Evolutionary conservation across 2,329 filamentous ascomycete genomes (phyloP).

Genomic region (Sporothrix inflata): DNA sequence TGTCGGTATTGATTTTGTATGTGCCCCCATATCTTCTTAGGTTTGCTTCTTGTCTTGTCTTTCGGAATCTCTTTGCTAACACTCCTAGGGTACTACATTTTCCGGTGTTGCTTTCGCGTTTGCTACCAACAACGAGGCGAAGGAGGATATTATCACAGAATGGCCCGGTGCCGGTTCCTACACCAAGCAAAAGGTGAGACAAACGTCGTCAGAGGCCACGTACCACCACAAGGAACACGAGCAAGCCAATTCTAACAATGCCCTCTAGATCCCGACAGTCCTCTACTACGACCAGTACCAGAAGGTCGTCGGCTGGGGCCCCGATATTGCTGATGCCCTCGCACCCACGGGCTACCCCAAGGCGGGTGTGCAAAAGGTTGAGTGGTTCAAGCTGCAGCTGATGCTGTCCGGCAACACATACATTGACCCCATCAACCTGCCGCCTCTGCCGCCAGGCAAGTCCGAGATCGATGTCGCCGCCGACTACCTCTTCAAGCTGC

Average conservation of each 20-base stretch:
- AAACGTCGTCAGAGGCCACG: background rate
- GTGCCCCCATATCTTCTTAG: conserved; percentile 37
- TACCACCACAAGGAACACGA: background rate
- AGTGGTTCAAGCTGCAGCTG: conserved; percentile 99
- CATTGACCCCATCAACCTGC: conserved; percentile 98
- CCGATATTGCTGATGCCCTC: conserved; percentile 94
- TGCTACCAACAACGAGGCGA: conserved; percentile 94
- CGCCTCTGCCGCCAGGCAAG: conserved; percentile 94
- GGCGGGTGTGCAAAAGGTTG: conserved; percentile 95
- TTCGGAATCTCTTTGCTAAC: conserved; percentile 15
- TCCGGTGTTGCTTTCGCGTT: conserved; percentile 97
- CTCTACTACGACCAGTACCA: conserved; percentile 99
- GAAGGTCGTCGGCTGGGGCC: conserved; percentile 99
- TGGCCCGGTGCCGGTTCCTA: conserved; percentile 98
- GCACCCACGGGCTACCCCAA: conserved; percentile 97
- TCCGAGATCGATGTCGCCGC: conserved; percentile 99
- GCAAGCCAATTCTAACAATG: background rate
- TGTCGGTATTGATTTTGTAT: conserved; percentile 97
- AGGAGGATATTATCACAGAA: conserved; percentile 98
- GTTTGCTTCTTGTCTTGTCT: background rate
- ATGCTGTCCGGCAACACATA: conserved; percentile 99
- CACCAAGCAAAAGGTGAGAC: conserved; percentile 91
- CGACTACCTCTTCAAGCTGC: conserved; percentile 97
- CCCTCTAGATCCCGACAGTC: conserved; percentile 86
- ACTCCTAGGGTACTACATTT: conserved; percentile 83